A percentile compares a stretch with the other conserved stretches of the same genome.
These are phyloP conservation scores for Hawksworthiomyces lignivorus DNA, from an alignment of 2,329 filamentous ascomycete species.

Conservation along the genomic window DNA sequence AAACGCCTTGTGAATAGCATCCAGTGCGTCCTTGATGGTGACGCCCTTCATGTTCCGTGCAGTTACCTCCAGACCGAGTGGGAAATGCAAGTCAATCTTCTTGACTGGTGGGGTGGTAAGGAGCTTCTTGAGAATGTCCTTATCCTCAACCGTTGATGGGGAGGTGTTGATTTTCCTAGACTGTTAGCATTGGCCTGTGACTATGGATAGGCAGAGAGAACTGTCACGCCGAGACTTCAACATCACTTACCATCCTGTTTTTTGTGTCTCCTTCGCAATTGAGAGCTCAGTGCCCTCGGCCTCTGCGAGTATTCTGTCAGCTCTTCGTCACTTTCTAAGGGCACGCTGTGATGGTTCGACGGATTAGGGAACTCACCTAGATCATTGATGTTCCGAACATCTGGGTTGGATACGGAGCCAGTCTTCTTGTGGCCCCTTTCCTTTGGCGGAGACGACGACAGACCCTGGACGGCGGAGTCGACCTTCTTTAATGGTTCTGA, in stretches of 20 bases:
- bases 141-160: conserved; percentile 68
- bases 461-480: conserved; percentile 82
- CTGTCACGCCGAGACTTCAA: no score
- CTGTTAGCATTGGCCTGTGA: no score
- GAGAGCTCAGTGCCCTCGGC: conserved; percentile 62
- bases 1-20: conserved; percentile 92
- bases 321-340: no score
- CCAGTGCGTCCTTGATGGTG: conserved; percentile 92
- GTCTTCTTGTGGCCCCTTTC: conserved; percentile 44
- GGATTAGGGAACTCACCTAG: no score
- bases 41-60: conserved; percentile 90
- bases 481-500: conserved; percentile 68
- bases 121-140: conserved; percentile 71
- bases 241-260: conserved; percentile 80
- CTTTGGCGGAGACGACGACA: conserved; percentile 59
- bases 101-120: conserved; percentile 79
- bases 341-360: no score
- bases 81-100: conserved; percentile 91
- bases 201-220: no score
- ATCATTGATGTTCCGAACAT: conserved; percentile 76
- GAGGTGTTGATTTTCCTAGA: conserved; percentile 90
- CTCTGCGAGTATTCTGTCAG: no score
- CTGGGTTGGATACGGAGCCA: conserved; percentile 58
- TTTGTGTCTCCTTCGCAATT: conserved; percentile 76
- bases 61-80: conserved; percentile 76